These are phyloP conservation scores for Diaporthe nobilis DNA, from an alignment of 2,329 filamentous ascomycete species.

Conservation along the genomic window DNA sequence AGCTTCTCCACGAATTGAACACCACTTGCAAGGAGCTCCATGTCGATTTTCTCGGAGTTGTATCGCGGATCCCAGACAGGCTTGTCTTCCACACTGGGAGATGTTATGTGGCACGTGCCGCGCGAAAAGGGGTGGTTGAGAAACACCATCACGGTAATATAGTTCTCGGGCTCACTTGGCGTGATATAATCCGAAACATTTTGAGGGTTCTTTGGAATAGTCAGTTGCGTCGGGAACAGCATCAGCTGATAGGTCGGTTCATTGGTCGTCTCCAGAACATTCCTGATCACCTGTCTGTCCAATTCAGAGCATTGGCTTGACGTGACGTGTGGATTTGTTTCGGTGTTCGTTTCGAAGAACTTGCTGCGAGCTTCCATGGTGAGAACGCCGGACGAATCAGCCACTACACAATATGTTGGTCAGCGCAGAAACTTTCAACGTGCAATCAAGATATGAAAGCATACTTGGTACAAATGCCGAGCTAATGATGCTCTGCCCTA, in stretches of 20 bases:
- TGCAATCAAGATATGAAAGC: neutral
- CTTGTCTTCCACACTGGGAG: slow-evolving; percentile 55
- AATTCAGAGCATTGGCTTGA: neutral
- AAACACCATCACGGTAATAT: slow-evolving; percentile 65
- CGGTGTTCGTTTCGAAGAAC: neutral
- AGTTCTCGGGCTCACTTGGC: slow-evolving; percentile 56
- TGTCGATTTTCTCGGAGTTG: slow-evolving; percentile 63
- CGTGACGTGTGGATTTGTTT: neutral
- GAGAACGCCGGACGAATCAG: slow-evolving; percentile 18
- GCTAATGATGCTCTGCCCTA: slow-evolving; percentile 51
- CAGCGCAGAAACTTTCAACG: neutral
- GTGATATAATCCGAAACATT: slow-evolving; percentile 45
- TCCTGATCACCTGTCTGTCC: slow-evolving; percentile 6
- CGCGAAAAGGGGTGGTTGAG: slow-evolving; percentile 71
- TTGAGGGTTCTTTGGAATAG: slow-evolving; percentile 43
- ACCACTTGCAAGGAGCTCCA: slow-evolving; percentile 58
- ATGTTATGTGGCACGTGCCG: slow-evolving; percentile 68
- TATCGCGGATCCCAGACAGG: slow-evolving; percentile 68
- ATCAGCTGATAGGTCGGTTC: slow-evolving; percentile 48
- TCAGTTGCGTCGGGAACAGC: slow-evolving; percentile 46
- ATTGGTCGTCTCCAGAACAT: slow-evolving; percentile 2
- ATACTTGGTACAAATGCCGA: slow-evolving; percentile 35
- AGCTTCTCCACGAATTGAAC: slow-evolving; percentile 58
- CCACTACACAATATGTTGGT: neutral
- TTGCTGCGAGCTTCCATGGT: slow-evolving; percentile 14